Conservation (phyloP, 2,329 filamentous ascomycete genomes). For the Ascosphaera apis region DNA sequence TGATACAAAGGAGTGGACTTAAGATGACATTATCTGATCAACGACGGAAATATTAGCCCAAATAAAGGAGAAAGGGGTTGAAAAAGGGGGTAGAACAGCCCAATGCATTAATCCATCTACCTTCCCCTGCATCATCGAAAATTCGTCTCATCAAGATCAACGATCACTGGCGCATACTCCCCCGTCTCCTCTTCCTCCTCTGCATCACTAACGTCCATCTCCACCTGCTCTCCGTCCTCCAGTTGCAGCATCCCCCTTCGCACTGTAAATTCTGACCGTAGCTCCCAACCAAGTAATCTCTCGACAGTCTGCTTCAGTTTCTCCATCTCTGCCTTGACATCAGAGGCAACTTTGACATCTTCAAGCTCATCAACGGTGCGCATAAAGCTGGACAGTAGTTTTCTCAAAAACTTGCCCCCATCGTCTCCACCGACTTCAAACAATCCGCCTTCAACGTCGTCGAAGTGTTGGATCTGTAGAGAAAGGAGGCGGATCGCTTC, state of each 20-base stretch:
- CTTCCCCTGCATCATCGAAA: background rate
- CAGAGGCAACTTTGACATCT: constrained; percentile 13
- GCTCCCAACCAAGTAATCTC: constrained; percentile 33
- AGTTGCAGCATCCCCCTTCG: constrained; percentile 34
- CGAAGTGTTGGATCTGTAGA: constrained; percentile 31
- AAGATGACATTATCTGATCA: too few species aligned
- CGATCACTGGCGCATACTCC: constrained; percentile 39
- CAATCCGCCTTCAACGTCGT: constrained; percentile 35
- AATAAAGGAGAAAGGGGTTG: too few species aligned
- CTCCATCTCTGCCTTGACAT: constrained; percentile 29
- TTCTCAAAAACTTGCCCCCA: constrained; percentile 28
- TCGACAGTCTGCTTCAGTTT: constrained; percentile 31
- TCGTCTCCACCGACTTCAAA: constrained; percentile 33
- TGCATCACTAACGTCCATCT: constrained; percentile 30
- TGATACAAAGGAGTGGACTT: too few species aligned
- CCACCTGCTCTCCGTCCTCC: constrained; percentile 40
- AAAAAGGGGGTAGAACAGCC: too few species aligned
- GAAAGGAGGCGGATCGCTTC: constrained; percentile 26
- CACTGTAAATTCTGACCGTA: constrained; percentile 28
- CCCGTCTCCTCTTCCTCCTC: constrained; percentile 41
- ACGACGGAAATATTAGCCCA: too few species aligned
- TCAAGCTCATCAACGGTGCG: constrained; percentile 26
- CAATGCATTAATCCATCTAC: constrained; percentile 1
- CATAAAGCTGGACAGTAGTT: constrained; percentile 29
- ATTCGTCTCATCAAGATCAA: constrained; percentile 21